phyloP scores from a whole-genome alignment of 1,284 basidiomycete genomes.

The Vanrija sp. region DNA sequence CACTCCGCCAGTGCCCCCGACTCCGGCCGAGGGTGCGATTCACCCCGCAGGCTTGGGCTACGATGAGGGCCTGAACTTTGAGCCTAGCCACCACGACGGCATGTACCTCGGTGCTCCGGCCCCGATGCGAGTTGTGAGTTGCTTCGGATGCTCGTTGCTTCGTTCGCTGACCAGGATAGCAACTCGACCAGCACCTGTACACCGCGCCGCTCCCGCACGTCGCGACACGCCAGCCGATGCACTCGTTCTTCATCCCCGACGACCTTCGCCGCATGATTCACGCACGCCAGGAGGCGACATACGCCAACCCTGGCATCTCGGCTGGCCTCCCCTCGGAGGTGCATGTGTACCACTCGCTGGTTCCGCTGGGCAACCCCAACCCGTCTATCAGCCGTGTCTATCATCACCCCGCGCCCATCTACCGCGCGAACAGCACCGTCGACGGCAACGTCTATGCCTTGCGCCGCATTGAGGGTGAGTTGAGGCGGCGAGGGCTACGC shows the following conservation, averaged over 20 bases:
- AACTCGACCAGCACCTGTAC: slow-evolving; percentile 92
- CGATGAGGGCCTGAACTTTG: slow-evolving; percentile 22
- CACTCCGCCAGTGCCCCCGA: slow-evolving; percentile 1
- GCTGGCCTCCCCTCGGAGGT: slow-evolving; percentile 73
- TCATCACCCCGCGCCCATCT: slow-evolving; percentile 65
- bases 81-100: slow-evolving; percentile 11
- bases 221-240: slow-evolving; percentile 51
- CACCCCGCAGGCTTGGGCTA: slow-evolving; percentile 14
- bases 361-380: slow-evolving; percentile 56
- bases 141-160: neutral
- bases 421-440: slow-evolving; percentile 71
- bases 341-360: slow-evolving; percentile 84
- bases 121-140: slow-evolving; percentile 64
- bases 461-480: slow-evolving; percentile 78
- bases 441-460: slow-evolving; percentile 78
- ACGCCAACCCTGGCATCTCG: slow-evolving; percentile 41
- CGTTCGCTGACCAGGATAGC: slow-evolving; percentile 6
- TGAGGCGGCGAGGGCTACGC: slow-evolving; percentile 3
- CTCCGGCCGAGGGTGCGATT: neutral
- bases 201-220: slow-evolving; percentile 59
- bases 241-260: slow-evolving; percentile 64
- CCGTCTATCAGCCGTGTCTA: slow-evolving; percentile 65
- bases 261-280: slow-evolving; percentile 74
- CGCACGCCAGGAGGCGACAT: slow-evolving; percentile 70
- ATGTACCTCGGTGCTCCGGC: slow-evolving; percentile 54